Conservation (phyloP, 2,329 filamentous ascomycete species). For the Neopestalotiopsis sp. region DNA sequence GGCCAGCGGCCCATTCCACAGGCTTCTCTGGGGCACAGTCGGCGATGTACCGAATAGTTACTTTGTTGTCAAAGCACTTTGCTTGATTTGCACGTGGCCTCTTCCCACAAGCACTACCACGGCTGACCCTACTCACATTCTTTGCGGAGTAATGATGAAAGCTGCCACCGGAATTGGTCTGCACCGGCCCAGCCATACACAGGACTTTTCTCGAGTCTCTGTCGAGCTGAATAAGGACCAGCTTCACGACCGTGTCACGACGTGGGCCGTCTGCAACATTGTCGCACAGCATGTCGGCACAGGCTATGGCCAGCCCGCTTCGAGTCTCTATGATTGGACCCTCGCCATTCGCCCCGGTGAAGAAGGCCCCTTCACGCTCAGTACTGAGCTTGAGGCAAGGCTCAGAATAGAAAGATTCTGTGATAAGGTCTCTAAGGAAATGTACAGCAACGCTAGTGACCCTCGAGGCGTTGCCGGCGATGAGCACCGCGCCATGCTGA, state of each 20-base stretch:
- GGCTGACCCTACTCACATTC: slow-evolving; percentile 80
- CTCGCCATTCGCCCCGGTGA: slow-evolving; percentile 66
- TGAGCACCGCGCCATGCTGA: slow-evolving; percentile 70
- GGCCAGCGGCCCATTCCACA: slow-evolving; percentile 68
- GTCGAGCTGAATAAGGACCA: slow-evolving; percentile 80
- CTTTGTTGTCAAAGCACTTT: slow-evolving; percentile 81
- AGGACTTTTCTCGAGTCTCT: slow-evolving; percentile 80
- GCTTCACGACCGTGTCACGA: slow-evolving; percentile 77
- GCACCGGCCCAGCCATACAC: slow-evolving; percentile 80
- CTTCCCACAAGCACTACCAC: slow-evolving; percentile 82
- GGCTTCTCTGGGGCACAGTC: slow-evolving; percentile 78
- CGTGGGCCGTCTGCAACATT: slow-evolving; percentile 86
- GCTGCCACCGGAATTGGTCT: slow-evolving; percentile 83
- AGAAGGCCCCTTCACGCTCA: slow-evolving; percentile 63
- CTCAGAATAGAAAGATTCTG: slow-evolving; percentile 77
- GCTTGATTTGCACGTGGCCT: slow-evolving; percentile 81
- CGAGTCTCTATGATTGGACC: slow-evolving; percentile 79
- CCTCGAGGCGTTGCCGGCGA: slow-evolving; percentile 72
- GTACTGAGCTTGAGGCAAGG: slow-evolving; percentile 68
- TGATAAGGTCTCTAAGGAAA: slow-evolving; percentile 78
- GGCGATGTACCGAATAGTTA: slow-evolving; percentile 80
- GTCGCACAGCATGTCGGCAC: slow-evolving; percentile 84
- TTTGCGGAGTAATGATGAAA: slow-evolving; percentile 87
- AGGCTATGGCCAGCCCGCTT: slow-evolving; percentile 81
- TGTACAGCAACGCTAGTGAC: slow-evolving; percentile 80